phyloP scores from a whole-genome alignment of 2,329 filamentous ascomycete species.

The Pestalotiopsis sp. region DNA sequence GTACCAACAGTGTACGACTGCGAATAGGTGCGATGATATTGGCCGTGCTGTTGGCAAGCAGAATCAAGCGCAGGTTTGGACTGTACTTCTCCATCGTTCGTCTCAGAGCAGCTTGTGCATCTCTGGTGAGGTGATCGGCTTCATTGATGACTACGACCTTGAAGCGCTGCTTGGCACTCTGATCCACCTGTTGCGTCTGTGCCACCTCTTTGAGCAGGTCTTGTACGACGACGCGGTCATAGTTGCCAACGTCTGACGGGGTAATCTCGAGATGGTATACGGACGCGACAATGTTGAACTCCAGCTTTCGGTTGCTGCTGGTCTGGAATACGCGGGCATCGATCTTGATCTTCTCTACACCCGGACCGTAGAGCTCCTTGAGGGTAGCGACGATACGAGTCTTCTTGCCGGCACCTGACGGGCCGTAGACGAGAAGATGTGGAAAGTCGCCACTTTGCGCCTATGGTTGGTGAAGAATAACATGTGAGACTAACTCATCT shows the following conservation, averaged over 20 bases:
- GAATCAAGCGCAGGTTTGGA: conserved; percentile 87
- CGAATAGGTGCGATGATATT: conserved; percentile 99
- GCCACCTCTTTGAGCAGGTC: conserved; percentile 97
- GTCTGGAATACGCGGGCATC: conserved; percentile 97
- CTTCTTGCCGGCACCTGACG: conserved; percentile 96
- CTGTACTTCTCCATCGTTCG: conserved; percentile 99
- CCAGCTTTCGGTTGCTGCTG: conserved; percentile 91
- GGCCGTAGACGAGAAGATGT: conserved; percentile 95
- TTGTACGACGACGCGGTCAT: conserved; percentile 94
- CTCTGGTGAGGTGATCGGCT: conserved; percentile 89
- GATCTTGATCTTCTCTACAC: conserved; percentile 99
- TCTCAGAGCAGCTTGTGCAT: conserved; percentile 92
- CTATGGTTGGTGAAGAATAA: conserved; percentile 46
- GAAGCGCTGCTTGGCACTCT: conserved; percentile 87
- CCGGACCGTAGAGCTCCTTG: conserved; percentile 91
- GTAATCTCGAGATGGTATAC: conserved; percentile 99
- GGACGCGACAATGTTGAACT: conserved; percentile 98
- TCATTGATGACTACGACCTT: conserved; percentile 99
- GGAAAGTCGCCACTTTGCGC: conserved; percentile 97
- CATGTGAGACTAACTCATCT: not conserved
- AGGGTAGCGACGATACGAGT: conserved; percentile 94
- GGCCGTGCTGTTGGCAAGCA: conserved; percentile 93
- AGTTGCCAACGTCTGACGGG: conserved; percentile 93
- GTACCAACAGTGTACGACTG: conserved; percentile 85
- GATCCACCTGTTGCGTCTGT: conserved; percentile 98